A percentile compares a stretch with the other conserved stretches of the same genome.
Conservation (phyloP, 805 yeast genomes). For the Metschnikowia anglica region DNA sequence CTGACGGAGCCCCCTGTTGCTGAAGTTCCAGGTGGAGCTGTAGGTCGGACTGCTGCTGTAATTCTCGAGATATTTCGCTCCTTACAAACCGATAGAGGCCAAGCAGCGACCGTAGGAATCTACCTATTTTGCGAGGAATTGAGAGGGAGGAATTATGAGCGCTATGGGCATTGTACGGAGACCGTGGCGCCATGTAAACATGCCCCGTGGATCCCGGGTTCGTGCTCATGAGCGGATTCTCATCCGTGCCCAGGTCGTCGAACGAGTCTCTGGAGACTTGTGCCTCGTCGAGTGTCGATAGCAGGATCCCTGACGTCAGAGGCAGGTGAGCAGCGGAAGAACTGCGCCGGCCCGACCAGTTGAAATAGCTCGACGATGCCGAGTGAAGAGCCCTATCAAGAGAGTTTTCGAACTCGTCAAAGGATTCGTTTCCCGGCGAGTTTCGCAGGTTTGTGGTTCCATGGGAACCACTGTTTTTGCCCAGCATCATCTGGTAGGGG, state of each 20-base stretch:
- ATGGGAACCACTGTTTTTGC: background rate
- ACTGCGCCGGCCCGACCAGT: constrained; percentile 30
- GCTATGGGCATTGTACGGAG: background rate
- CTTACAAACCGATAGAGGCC: constrained; percentile 4
- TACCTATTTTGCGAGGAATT: background rate
- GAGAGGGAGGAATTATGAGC: background rate
- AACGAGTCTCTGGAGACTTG: background rate
- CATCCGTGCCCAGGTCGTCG: background rate
- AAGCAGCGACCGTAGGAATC: constrained; percentile 8
- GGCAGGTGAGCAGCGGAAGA: constrained; percentile 18
- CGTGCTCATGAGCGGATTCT: constrained; percentile 2
- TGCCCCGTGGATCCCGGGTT: no score
- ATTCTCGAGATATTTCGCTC: constrained; percentile 7
- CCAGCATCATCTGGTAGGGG: no score
- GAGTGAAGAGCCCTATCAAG: constrained; percentile 63
- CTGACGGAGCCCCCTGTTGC: no score
- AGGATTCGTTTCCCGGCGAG: constrained; percentile 21
- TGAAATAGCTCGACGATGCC: constrained; percentile 37
- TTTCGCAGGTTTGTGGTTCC: background rate
- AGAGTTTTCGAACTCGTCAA: constrained; percentile 54
- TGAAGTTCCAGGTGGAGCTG: constrained; percentile 7
- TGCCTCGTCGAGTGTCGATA: constrained; percentile 24
- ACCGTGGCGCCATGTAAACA: no score
- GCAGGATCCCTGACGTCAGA: constrained; percentile 25
- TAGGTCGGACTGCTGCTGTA: constrained; percentile 8